Conservation (phyloP, 345 rosid genomes). For the Durio zibethinus region DNA sequence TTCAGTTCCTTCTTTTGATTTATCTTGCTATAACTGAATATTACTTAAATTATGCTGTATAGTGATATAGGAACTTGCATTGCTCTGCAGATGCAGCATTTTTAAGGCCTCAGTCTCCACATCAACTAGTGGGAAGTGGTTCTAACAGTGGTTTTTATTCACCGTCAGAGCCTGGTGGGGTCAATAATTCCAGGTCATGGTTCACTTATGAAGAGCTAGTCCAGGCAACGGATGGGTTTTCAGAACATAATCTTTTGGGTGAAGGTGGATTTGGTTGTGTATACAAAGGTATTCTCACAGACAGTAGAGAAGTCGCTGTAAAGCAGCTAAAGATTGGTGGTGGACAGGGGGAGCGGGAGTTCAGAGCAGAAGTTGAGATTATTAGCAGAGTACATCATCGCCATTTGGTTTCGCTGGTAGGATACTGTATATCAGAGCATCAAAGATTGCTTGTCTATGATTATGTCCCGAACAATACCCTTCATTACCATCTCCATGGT, state of each 20-base stretch:
- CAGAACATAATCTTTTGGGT: conserved; percentile 71
- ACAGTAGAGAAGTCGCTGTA: conserved; percentile 88
- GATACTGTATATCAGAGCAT: conserved; percentile 82
- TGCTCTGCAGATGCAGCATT: conserved; percentile 57
- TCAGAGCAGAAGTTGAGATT: conserved; percentile 95
- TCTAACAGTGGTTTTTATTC: conserved; percentile 59
- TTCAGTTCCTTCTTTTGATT: not conserved
- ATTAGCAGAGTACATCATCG: conserved; percentile 95
- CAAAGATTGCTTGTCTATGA: conserved; percentile 93
- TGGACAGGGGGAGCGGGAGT: conserved; percentile 95
- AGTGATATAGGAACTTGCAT: not conserved
- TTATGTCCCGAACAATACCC: conserved; percentile 79
- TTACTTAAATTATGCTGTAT: not conserved
- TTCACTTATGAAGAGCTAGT: conserved; percentile 80
- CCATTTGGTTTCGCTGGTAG: conserved; percentile 94
- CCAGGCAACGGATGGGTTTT: conserved; percentile 74
- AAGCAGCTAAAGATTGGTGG: conserved; percentile 96
- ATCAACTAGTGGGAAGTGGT: conserved; percentile 39
- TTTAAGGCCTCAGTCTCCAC: conserved; percentile 54
- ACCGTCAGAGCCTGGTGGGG: conserved; percentile 63
- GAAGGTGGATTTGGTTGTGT: conserved; percentile 99
- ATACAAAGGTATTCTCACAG: conserved; percentile 76
- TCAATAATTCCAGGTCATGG: conserved; percentile 74
- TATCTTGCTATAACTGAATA: not conserved
- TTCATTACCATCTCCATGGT: conserved; percentile 91